Base-by-base conservation (phyloP, 805 yeast species). In the Candida chilensis region DNA sequence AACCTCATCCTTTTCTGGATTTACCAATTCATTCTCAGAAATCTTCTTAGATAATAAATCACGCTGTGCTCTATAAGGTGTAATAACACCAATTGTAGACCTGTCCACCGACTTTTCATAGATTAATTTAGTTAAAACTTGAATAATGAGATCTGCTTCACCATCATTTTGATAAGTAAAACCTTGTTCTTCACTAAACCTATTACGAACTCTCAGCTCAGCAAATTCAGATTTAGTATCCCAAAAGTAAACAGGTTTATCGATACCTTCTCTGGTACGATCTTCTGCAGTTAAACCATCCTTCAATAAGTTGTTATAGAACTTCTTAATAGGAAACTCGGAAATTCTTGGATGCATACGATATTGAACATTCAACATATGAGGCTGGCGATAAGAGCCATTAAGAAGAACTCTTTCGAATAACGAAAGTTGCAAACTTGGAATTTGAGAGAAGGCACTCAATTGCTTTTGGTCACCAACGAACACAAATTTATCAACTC, bases 381-480 rank as follows among this genome's bases (percentile, higher is more conserved):
- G 74, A 3, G 83, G 80, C 10, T 64, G 61, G 17, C 57, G 52
- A 43, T 73, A 77, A 1, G 79, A 66, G 3, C 80, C 82, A 47
- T 77, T 78, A 24, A 60, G 49, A 28, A 80, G 48, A 3, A 77
- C 70, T 44, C 90, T 60, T 54, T 80, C 86, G 42, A 80, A 80
- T 33, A 80, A 50, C 2, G 86, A 78, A 54, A 74, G 60, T 32
- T 78, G 78, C 35, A 80, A 55, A 33, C 72, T 68, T 29, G 83
- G 82, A 15, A 78, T 73, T 40, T 76, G 74, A 4, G 84, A 72
- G 47, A 78, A 80, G 38, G 82, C 73, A 47, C 82, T 73, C 56
- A 80, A 60, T 49, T 80, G 90, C 36, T 73, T 77, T 41, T 79
- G 83, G 51, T 80, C 90, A 37, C 87, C 88, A 22, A 75, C 87